Evolutionary conservation across 192 early-diverging fungal genomes (phyloP).

Genomic region (Paraglomus occultum): DNA sequence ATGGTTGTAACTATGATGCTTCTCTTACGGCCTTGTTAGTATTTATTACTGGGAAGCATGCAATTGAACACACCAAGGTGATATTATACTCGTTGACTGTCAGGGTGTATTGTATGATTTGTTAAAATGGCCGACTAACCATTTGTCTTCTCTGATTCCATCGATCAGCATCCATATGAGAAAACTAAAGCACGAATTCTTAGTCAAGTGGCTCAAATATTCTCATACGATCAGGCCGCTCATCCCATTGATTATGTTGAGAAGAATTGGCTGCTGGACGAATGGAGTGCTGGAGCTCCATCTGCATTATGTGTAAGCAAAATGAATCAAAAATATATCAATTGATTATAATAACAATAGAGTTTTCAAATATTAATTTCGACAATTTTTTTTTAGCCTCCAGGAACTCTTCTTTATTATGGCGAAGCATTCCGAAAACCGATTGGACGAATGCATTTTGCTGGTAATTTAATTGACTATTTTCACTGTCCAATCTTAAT

Average conservation of each 20-base stretch:
- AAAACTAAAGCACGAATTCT: neutral
- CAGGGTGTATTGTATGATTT: neutral
- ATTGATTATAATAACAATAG: neutral
- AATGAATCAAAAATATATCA: neutral
- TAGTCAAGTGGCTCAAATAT: neutral
- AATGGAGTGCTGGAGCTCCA: neutral
- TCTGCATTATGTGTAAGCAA: neutral
- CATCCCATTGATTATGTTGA: constrained; percentile 19
- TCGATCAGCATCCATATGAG: neutral
- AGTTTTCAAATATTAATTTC: too few relatives aligned
- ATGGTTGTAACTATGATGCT: constrained; percentile 11
- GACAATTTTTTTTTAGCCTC: neutral
- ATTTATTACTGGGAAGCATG: constrained; percentile 21
- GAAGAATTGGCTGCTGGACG: constrained; percentile 8
- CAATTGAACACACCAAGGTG: constrained; percentile 22
- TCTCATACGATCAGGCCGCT: neutral
- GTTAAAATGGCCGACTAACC: neutral
- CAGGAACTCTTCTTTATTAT: constrained; percentile 12
- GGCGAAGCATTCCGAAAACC: constrained; percentile 26
- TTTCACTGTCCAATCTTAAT: neutral
- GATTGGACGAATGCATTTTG: constrained; percentile 25
- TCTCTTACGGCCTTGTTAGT: constrained; percentile 22
- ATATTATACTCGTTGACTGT: neutral
- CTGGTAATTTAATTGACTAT: constrained; percentile 15
- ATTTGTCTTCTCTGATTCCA: neutral